Percentiles rank a stretch among this genome's conserved stretches.
Conservation (phyloP, 176 grass and related monocot species). For the Hordeum vulgare region DNA sequence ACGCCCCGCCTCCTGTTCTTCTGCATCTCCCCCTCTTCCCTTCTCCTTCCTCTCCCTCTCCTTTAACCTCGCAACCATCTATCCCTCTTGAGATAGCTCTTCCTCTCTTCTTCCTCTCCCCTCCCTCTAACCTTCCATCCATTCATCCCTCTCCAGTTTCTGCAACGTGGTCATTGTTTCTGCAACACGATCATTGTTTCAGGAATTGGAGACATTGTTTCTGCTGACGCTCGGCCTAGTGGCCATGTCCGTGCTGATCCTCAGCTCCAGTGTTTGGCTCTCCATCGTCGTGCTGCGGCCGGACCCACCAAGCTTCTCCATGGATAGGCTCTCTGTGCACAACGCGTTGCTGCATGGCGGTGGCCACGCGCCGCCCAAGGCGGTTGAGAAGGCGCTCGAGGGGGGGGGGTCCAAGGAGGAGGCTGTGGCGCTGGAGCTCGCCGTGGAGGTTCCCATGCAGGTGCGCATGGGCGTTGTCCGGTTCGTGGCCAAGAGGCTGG, state of each 20-base stretch:
- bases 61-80: too few relatives aligned
- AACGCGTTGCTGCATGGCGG: constrained; percentile 18
- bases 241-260: background rate
- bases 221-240: constrained; percentile 7
- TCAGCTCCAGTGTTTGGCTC: constrained; percentile 2
- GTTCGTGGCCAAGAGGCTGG: constrained; percentile 25
- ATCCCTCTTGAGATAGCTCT: too few relatives aligned
- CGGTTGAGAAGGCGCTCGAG: constrained; percentile 30
- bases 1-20: too few relatives aligned
- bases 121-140: too few relatives aligned
- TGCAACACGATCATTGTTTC: too few relatives aligned
- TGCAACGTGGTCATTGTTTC: too few relatives aligned
- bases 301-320: constrained; percentile 39
- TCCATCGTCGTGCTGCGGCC: constrained; percentile 35
- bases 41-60: too few relatives aligned
- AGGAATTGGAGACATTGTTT: too few relatives aligned
- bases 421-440: constrained; percentile 13
- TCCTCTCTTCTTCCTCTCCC: too few relatives aligned
- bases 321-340: constrained; percentile 36
- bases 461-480: constrained; percentile 47
- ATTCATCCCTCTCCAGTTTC: too few relatives aligned
- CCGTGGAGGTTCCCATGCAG: constrained; percentile 28
- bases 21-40: too few relatives aligned
- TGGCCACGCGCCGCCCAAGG: too few relatives aligned
- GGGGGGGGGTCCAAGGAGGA: constrained; percentile 31